These are phyloP conservation scores for Stipa capillata DNA, from an alignment of 176 grass and related monocot genomes.

Conservation along the genomic window DNA sequence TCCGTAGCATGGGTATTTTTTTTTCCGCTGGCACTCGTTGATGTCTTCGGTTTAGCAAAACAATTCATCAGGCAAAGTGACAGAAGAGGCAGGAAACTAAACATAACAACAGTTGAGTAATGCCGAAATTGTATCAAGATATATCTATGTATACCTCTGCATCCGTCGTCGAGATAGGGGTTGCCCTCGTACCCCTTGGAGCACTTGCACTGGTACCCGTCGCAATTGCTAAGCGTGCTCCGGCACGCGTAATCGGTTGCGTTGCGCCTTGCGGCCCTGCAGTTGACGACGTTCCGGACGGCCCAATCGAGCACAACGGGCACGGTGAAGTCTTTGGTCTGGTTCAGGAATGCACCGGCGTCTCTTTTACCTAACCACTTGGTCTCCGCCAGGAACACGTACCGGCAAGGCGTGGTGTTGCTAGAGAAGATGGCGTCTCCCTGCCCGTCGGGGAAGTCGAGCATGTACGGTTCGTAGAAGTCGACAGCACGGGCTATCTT, in stretches of 20 bases:
- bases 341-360: not conserved
- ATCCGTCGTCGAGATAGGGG: conserved; percentile 47
- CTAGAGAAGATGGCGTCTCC: not conserved
- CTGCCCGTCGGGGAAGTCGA: not conserved
- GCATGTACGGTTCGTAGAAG: not conserved
- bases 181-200: conserved; percentile 42
- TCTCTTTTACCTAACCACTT: not conserved
- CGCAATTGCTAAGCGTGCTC: not conserved
- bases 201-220: conserved; percentile 51
- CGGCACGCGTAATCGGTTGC: conserved; percentile 36
- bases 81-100: not conserved
- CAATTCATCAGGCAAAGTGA: not conserved
- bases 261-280: conserved; percentile 19
- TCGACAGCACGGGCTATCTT: not conserved
- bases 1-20: conserved; percentile 29
- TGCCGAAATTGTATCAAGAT: not conserved
- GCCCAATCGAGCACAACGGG: conserved; percentile 59
- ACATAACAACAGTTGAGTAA: not conserved
- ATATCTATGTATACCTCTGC: conserved; percentile 23
- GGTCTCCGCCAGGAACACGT: not conserved
- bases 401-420: not conserved
- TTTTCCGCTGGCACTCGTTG: conserved; percentile 27
- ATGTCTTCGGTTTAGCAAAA: conserved; percentile 42
- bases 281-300: conserved; percentile 25
- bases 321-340: conserved; percentile 18